Evolutionary conservation across 371 early-diverging fungal genomes (phyloP).

Genomic region (Umbelopsis sp.): DNA sequence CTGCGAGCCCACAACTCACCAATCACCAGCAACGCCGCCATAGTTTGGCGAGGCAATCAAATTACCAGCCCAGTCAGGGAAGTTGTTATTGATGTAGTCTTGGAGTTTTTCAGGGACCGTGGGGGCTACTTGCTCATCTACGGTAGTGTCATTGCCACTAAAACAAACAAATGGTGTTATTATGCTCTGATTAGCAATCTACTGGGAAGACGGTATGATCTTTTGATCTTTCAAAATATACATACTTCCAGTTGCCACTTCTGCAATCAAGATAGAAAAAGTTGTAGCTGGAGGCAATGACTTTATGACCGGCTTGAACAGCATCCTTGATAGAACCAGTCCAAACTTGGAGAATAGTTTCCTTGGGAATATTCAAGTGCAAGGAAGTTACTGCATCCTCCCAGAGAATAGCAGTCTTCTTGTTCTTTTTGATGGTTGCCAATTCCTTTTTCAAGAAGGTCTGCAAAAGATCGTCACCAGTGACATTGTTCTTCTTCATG

Average conservation of each 20-base stretch:
- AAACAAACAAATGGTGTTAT: constrained; percentile 17
- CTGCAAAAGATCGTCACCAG: constrained; percentile 38
- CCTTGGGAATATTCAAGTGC: constrained; percentile 47
- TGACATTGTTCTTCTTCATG: constrained; percentile 41
- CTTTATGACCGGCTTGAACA: constrained; percentile 57
- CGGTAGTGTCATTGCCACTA: constrained; percentile 42
- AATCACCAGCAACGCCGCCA: constrained; percentile 49
- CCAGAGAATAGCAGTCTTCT: constrained; percentile 61
- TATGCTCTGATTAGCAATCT: not conserved
- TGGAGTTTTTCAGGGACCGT: constrained; percentile 27
- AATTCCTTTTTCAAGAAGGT: constrained; percentile 42
- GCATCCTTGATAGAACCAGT: constrained; percentile 45
- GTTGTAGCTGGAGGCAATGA: constrained; percentile 60
- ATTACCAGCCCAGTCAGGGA: constrained; percentile 24
- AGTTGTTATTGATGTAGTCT: constrained; percentile 29
- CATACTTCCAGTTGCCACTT: constrained; percentile 62
- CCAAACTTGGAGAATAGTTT: constrained; percentile 70
- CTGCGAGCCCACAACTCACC: constrained; percentile 27
- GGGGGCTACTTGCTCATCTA: constrained; percentile 45
- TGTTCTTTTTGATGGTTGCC: constrained; percentile 30
- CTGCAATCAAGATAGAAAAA: constrained; percentile 78
- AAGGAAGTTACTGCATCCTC: constrained; percentile 53
- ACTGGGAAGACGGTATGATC: not conserved
- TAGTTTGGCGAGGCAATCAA: constrained; percentile 36
- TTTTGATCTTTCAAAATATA: not conserved